Base-by-base conservation (phyloP, 2,329 filamentous ascomycete species). In the Colletotrichum camelliae region DNA sequence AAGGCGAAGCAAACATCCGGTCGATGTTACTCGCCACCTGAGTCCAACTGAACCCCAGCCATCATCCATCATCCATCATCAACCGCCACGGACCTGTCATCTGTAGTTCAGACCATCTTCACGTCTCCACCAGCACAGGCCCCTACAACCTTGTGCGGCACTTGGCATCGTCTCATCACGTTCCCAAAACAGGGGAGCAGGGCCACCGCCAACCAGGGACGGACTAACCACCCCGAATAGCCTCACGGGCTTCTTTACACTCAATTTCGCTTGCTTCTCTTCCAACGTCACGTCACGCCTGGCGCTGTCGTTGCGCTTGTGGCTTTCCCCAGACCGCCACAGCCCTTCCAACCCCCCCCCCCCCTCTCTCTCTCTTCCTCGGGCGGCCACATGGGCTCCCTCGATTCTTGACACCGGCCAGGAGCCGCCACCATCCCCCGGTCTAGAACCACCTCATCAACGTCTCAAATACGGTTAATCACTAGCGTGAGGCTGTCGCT, bases 131-230 rank as follows among this genome's bases (percentile, higher is more conserved):
- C n/a, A 48, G 67, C 72, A 60, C 72, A 58, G 72, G 48, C 72
- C 58, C 65, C 55, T 74, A 62, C 57, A 67, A 69, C 71, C 37
- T 70, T 66, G 39, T 70, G 71, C 74, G 74, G 71, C 74, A 66
- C 74, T 77, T 77, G 74, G 71, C 74, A 39, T 64, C 71, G 74
- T 77, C 74, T 77, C 74, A 75, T 67, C 61, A 65, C 55, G 43
- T 74, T 66, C 39, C 74, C 60, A 77, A 74, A 74, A 61, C 65
- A 66, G 70, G 67, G 71, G 61, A 66, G 43, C 43, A 52, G 43
- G 43, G 43, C 43, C 43, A 61, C 58, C 58, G 65, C 24, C 27
- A 55, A 21, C 61, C 24, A 35, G 72, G 69, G 72, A 24, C 37
- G 60, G 52, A 39, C 35, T 48, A 65, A 35, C 7, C 48, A 18